Percentiles rank a stretch among this genome's conserved stretches.
Conservation (phyloP, 768 basidiomycete species). For the Fomitopsis pulvina region DNA sequence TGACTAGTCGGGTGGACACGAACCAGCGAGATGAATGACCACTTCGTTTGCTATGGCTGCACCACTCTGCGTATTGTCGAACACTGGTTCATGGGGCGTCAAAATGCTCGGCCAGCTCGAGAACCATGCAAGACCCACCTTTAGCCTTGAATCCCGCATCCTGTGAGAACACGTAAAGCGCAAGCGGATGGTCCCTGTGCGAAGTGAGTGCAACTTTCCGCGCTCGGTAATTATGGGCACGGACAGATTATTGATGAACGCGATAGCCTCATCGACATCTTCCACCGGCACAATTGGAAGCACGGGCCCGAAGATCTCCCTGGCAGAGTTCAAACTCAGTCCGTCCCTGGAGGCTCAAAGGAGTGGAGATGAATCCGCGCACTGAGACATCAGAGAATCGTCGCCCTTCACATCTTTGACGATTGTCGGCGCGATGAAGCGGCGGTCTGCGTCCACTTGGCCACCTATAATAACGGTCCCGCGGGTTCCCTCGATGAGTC, state of each 20-base stretch:
- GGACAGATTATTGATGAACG: slow-evolving; percentile 53
- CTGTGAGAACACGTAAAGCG: slow-evolving; percentile 67
- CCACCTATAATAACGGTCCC: slow-evolving; percentile 65
- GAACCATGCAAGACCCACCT: slow-evolving; percentile 30
- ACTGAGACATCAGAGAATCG: slow-evolving; percentile 75
- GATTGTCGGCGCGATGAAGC: slow-evolving; percentile 65
- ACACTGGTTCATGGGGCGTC: slow-evolving; percentile 28
- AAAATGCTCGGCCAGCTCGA: neutral
- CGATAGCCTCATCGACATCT: slow-evolving; percentile 58
- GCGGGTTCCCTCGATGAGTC: slow-evolving; percentile 51
- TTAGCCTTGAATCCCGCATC: slow-evolving; percentile 49
- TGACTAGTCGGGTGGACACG: neutral
- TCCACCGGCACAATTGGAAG: slow-evolving; percentile 69
- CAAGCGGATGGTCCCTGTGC: slow-evolving; percentile 60
- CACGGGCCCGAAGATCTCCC: slow-evolving; percentile 79
- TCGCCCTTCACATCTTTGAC: slow-evolving; percentile 50
- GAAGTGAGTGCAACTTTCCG: neutral
- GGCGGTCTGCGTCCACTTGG: slow-evolving; percentile 40
- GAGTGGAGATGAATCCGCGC: slow-evolving; percentile 19
- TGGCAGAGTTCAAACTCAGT: slow-evolving; percentile 17
- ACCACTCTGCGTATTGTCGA: slow-evolving; percentile 63
- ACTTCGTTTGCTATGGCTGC: slow-evolving; percentile 54
- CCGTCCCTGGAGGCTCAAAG: neutral
- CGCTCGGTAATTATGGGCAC: slow-evolving; percentile 7
- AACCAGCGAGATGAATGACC: slow-evolving; percentile 4